Conservation (phyloP, 164 flowering plant genomes). For the Santalum album region DNA sequence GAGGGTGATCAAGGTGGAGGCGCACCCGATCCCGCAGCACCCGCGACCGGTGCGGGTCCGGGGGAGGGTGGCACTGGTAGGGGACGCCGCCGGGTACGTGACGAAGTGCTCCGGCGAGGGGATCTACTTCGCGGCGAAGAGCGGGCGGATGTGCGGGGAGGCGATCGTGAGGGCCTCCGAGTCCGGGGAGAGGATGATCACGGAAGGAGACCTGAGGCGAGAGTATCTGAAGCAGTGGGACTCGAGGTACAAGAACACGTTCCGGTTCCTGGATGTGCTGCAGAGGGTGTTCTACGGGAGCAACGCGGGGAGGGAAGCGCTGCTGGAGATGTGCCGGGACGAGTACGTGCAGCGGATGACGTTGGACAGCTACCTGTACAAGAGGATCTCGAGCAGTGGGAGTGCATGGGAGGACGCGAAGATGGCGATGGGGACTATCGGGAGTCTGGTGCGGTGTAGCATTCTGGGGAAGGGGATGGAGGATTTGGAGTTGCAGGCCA, state of each 20-base stretch:
- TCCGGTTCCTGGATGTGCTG: constrained; percentile 59
- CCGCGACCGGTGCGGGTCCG: constrained; percentile 54
- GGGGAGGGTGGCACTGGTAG: constrained; percentile 64
- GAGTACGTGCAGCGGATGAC: no score
- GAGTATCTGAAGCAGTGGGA: constrained; percentile 67
- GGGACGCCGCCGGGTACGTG: constrained; percentile 83
- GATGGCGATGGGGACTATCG: no score
- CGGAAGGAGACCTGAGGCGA: constrained; percentile 53
- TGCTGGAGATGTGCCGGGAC: no score
- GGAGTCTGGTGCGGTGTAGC: no score
- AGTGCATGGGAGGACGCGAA: no score
- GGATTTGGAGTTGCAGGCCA: no score
- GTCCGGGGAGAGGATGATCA: constrained; percentile 47
- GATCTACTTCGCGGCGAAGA: constrained; percentile 72
- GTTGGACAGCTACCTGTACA: no score
- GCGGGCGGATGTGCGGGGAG: constrained; percentile 75
- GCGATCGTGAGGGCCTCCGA: constrained; percentile 65
- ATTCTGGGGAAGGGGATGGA: no score
- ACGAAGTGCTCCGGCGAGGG: constrained; percentile 85
- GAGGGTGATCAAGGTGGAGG: constrained; percentile 66
- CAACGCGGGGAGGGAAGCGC: no score
- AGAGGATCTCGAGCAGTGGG: no score
- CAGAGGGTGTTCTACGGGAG: constrained; percentile 42
- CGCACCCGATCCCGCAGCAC: constrained; percentile 88
- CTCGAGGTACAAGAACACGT: constrained; percentile 34